These are phyloP conservation scores for Cystobasidium ongulense DNA, from an alignment of 768 basidiomycete genomes.

Conservation along the genomic window DNA sequence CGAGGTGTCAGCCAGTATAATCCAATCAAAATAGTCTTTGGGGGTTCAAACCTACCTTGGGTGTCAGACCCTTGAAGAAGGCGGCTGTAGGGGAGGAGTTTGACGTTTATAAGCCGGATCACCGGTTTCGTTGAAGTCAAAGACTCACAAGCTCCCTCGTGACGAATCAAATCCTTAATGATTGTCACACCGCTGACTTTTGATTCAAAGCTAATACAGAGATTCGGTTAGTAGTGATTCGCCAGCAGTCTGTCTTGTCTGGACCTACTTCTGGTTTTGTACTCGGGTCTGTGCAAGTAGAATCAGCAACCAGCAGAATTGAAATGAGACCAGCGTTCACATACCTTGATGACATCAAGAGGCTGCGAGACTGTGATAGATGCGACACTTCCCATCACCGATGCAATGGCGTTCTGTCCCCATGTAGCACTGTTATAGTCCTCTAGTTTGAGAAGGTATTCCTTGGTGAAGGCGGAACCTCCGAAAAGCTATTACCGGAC, in stretches of 20 bases:
- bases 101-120: neutral
- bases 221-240: neutral
- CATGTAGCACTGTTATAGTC: constrained; percentile 95
- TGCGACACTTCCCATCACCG: constrained; percentile 83
- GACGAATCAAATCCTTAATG: constrained; percentile 71
- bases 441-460: constrained; percentile 74
- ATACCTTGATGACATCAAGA: constrained; percentile 76
- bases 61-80: constrained; percentile 94
- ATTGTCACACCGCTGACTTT: constrained; percentile 60
- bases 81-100: constrained; percentile 46
- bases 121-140: neutral
- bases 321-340: neutral
- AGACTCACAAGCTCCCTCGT: constrained; percentile 60
- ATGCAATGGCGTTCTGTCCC: constrained; percentile 93
- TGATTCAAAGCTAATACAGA: constrained; percentile 31
- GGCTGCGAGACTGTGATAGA: constrained; percentile 95
- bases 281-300: constrained; percentile 57
- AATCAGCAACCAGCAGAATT: neutral
- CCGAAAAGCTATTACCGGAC: constrained; percentile 70
- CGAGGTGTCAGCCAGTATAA: constrained; percentile 1
- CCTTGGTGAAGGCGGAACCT: constrained; percentile 88
- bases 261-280: constrained; percentile 92
- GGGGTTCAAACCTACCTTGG: constrained; percentile 58
- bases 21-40: neutral
- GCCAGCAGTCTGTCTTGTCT: neutral